A percentile compares a stretch with the other conserved stretches of the same genome.
Conservation (phyloP, 306 rosid genomes). For the Astragalus membranaceus region DNA sequence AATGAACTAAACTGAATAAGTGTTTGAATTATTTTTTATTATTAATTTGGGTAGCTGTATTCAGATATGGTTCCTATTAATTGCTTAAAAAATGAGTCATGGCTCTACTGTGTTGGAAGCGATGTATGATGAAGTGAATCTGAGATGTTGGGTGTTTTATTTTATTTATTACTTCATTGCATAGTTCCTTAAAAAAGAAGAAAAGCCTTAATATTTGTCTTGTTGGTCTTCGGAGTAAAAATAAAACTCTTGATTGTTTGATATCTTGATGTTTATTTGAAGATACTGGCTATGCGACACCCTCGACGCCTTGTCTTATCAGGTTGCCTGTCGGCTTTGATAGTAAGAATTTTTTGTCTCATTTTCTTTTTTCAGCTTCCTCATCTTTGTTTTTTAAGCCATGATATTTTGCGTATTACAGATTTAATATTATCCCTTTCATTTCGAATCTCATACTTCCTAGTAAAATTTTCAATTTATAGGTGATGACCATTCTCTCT, state of each 20-base stretch:
- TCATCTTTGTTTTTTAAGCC: background rate
- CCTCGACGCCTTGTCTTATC: slow-evolving; percentile 81
- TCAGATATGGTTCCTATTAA: background rate
- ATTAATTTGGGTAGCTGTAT: background rate
- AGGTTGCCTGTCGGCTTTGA: slow-evolving; percentile 78
- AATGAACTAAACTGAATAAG: background rate
- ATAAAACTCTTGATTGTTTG: slow-evolving; percentile 8
- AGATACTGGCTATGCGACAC: slow-evolving; percentile 95
- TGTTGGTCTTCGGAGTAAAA: background rate
- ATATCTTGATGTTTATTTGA: slow-evolving; percentile 23
- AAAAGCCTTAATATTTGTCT: background rate
- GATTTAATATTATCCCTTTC: background rate
- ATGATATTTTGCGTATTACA: background rate
- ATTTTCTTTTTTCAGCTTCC: background rate
- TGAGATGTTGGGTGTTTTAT: background rate
- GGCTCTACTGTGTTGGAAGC: background rate
- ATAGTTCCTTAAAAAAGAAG: background rate
- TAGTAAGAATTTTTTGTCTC: slow-evolving; percentile 45
- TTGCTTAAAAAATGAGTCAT: background rate
- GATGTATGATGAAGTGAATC: slow-evolving; percentile 9
- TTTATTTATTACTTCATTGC: background rate
- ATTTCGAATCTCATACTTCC: background rate
- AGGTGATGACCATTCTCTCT: slow-evolving; percentile 97
- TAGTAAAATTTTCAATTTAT: slow-evolving; percentile 8
- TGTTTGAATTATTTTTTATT: background rate